Base-by-base conservation (phyloP, 108 stramenopile genomes). In the Fistulifera pelliculosa region DNA sequence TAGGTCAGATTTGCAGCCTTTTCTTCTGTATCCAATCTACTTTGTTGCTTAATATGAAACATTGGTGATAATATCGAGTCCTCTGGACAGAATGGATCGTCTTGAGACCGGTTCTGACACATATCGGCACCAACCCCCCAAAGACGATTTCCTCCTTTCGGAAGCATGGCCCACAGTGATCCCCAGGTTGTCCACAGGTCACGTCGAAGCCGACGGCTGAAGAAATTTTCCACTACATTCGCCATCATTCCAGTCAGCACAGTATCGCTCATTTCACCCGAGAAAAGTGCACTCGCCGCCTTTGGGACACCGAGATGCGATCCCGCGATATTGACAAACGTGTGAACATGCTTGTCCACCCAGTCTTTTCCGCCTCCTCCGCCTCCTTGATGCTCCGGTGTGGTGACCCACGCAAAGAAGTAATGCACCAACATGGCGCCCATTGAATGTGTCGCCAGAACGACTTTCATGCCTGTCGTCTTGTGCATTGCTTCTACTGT, bases 251-350 rank as follows among this genome's bases (percentile, higher is more conserved):
- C 73, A 43, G 83, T 56, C 31, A 94, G 23, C 12, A 65, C 75
- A 10, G 85, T 94, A 55, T 90, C 93, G 41, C 73, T 79, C 70
- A 94, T 83, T 74, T 95, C 94, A 28, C 94, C 94, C 1, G 82
- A 83, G 13, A 91, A 51, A 1, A 93, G 40, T 5, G 90, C 83
- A 38, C 83, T 73, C 10, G 79, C 65, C 0, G 88, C 68, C 63
- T 93, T 93, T 19, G 79, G 74, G 21, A 81, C 88, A 28, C 94
- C 94, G 19, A 95, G 68, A 1, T 93, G 69, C 19, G 94, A 64
- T n/a, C 94, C 94, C 12, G 90, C 94, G 25, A 95, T 89, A 53
- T 89, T 93, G 38, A 93, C 73, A 58, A 80, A 85, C 0, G 84
- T 59, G 38, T 82, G 80, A 17, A 93, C 55, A 58, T 93, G 69